Evolutionary conservation across 2,329 filamentous ascomycete species (phyloP), one percentile per base, ranked within the genome.

Genomic region (Byssothecium circinans): DNA sequence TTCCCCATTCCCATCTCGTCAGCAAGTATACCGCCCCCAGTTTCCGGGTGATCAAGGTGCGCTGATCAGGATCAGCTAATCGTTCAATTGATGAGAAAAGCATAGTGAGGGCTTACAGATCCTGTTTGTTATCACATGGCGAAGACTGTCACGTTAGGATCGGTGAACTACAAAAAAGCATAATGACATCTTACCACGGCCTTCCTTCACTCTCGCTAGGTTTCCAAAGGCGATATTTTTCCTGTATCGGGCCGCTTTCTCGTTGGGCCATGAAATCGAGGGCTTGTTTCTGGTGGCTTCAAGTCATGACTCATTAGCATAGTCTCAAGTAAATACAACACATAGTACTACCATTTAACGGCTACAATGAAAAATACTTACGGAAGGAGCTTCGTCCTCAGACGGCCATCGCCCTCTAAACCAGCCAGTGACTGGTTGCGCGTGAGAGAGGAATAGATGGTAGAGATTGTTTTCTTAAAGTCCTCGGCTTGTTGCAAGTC

Each of bases 1-100:
- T 84, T 84, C 0, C 81, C 81, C 69, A 83, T 74, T 0, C 81
- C 81, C 81, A 83, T 84, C 48, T 83, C 81, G 56, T 84, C 81
- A 0, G 81, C 81, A 2, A 84, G 56, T n/a, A 84, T 78, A 0
- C 78, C 79, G 30, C 68, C 75, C 12, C 67, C 65, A 2, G 52
- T 66, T 38, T 72, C 67, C 8, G 33, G 36, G 1, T 54, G 56
- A 4, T 53, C 47, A n/a, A 53, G 30, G 30, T 45, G 41, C 12
- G 44, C 36, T 39, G 12, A 17, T n/a, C 8, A 15, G 8, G 4
- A 27, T 39, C 12, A 39, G 36, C n/a, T 32, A 12, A 4, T n/a
- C 8, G 29, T 4, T 32, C 8, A 5, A 14, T 8, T 12, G 29
- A n/a, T 27, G 11, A 6, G 25, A n/a, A n/a, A 5, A n/a, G 5